A percentile compares a stretch with the other conserved stretches of the same genome.
Conservation (phyloP, 163 green algal species). For the Trebouxia gelatinosa region DNA sequence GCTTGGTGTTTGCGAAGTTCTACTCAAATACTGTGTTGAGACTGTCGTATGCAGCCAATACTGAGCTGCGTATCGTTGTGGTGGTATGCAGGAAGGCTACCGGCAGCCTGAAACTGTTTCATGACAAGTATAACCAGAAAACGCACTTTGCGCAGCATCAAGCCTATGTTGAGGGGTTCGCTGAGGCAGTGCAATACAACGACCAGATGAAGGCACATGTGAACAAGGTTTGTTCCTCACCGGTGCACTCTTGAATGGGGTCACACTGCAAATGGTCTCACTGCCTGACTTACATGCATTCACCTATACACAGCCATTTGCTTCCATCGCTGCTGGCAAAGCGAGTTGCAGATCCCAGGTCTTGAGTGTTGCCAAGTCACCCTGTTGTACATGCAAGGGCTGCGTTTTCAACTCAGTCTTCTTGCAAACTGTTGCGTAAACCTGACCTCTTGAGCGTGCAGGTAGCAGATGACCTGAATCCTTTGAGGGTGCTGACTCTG, state of each 20-base stretch:
- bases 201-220: conserved; percentile 70
- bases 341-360: neutral
- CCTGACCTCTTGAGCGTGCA: conserved; percentile 20
- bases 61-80: conserved; percentile 45
- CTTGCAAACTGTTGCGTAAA: neutral
- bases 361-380: too few relatives aligned
- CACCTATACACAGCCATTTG: neutral
- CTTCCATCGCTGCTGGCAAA: neutral
- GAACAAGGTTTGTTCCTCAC: conserved; percentile 35
- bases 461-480: conserved; percentile 92
- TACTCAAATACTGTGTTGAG: too few relatives aligned
- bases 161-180: conserved; percentile 52
- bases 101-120: conserved; percentile 87
- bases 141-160: conserved; percentile 11
- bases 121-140: conserved; percentile 75
- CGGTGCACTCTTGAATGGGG: neutral
- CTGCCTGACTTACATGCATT: too few relatives aligned
- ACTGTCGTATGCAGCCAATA: too few relatives aligned
- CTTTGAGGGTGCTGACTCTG: conserved; percentile 68
- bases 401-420: neutral
- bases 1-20: too few relatives aligned
- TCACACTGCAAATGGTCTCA: neutral
- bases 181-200: conserved; percentile 76
- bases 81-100: conserved; percentile 71
- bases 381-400: neutral